Evolutionary conservation across 345 rosid genomes (phyloP), one percentile per base, ranked within the genome.

Genomic region (Syzygium aqueum): DNA sequence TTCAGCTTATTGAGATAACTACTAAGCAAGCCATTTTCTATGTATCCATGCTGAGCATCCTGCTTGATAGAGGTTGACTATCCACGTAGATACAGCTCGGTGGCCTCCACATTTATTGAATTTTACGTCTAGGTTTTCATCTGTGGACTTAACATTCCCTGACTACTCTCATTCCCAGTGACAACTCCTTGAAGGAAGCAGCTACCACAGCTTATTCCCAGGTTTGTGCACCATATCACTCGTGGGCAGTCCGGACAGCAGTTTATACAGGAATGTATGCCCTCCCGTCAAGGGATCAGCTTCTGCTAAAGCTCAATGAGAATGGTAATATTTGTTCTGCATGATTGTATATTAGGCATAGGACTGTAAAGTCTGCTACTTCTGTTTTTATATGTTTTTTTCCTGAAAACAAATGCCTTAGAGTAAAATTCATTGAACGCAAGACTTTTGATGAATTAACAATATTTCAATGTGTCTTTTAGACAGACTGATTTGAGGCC

Each of bases 221-320:
- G 78, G 89, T 86, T 27, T 88, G 89, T 33, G 89, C 89, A 9
- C 89, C 89, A 37, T 88, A 43, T 51, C 89, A 88, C 87, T 43
- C 89, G 2, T 88, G 89, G 89, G 82, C 89, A 33, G 67, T 88
- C 40, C 86, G 89, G 84, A 88, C 87, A 80, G 87, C 89, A 78
- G 89, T 86, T 43, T 85, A 85, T 80, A 87, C 87, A 15, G 89
- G 89, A 16, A 88, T 88, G 85, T 80, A 88, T 80, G 52, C 89
- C 16, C 89, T 88, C 86, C 89, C 89, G 0, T 49, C 86, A 25
- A 85, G 89, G 80, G 87, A 85, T 61, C 89, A 88, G 77, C 89
- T 88, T 27, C 80, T 88, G 78, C 50, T 88, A n/a, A 88, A 85
- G 77, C 89, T 88, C 87, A 59, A 59, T 17, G 89, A 88, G 53